A percentile compares a stretch with the other conserved stretches of the same genome.
Evolutionary conservation across 78 protist genomes (phyloP).

Genomic region (Pelomyxa schiedti): DNA sequence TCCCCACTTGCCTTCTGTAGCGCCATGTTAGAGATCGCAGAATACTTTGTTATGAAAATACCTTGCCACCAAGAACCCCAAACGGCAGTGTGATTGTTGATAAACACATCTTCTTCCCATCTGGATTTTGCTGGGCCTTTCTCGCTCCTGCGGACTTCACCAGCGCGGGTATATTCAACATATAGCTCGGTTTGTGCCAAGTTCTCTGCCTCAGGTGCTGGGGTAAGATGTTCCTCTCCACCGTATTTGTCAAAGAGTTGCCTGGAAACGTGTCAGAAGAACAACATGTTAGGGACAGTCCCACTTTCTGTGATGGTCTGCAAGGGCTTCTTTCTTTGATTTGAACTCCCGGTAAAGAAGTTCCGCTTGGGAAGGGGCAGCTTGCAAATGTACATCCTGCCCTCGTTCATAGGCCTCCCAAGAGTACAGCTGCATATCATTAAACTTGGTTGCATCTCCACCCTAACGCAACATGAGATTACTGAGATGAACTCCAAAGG

Average conservation of each 20-base stretch:
- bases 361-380: slow-evolving; percentile 86
- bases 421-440: slow-evolving; percentile 55
- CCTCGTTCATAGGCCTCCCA: slow-evolving; percentile 71
- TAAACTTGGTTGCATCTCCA: slow-evolving; percentile 72
- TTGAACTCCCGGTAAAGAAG: slow-evolving; percentile 31
- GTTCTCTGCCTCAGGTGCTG: slow-evolving; percentile 26
- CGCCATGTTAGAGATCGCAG: no score
- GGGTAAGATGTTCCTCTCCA: slow-evolving; percentile 62
- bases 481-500: no score
- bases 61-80: slow-evolving; percentile 91
- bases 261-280: not conserved
- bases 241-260: slow-evolving; percentile 76
- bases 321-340: slow-evolving; percentile 33
- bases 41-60: no score
- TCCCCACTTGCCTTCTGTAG: slow-evolving; percentile 88
- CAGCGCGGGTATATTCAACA: slow-evolving; percentile 74
- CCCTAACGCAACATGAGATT: no score
- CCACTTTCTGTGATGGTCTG: not conserved
- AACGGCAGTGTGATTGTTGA: slow-evolving; percentile 74
- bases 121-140: slow-evolving; percentile 18
- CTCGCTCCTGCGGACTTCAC: slow-evolving; percentile 26
- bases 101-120: slow-evolving; percentile 80
- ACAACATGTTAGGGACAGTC: not conserved
- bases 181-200: slow-evolving; percentile 81
- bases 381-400: slow-evolving; percentile 68